Evolutionary conservation across 2,329 filamentous ascomycete genomes (phyloP).

Genomic region (Ophiocordyceps sinensis): DNA sequence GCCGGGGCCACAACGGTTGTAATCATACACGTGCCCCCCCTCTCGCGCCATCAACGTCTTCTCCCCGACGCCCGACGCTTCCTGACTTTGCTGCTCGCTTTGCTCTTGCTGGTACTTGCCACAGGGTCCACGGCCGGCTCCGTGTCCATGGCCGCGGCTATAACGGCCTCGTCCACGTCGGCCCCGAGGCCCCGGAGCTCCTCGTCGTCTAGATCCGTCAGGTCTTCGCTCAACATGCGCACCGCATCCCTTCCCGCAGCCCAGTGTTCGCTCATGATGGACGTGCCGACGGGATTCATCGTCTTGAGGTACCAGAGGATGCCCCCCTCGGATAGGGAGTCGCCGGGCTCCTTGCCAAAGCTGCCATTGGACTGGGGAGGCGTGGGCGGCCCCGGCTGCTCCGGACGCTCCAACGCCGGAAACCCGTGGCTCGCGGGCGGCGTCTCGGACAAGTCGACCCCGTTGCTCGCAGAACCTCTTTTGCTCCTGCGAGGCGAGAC

Average conservation of each 20-base stretch:
- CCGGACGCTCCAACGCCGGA: slow-evolving; percentile 13
- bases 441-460: slow-evolving; percentile 21
- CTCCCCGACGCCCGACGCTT: slow-evolving; percentile 22
- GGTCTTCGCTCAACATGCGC: slow-evolving; percentile 62
- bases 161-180: slow-evolving; percentile 31
- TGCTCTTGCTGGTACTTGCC: slow-evolving; percentile 13
- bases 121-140: slow-evolving; percentile 9
- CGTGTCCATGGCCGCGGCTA: slow-evolving; percentile 12
- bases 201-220: slow-evolving; percentile 86
- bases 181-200: slow-evolving; percentile 58
- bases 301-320: slow-evolving; percentile 77
- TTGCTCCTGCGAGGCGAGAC: slow-evolving; percentile 11
- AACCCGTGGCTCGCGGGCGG: slow-evolving; percentile 35
- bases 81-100: slow-evolving; percentile 11
- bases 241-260: slow-evolving; percentile 52
- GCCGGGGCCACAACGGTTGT: no score
- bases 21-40: no score
- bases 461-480: slow-evolving; percentile 7
- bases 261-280: slow-evolving; percentile 55
- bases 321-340: slow-evolving; percentile 56
- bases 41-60: slow-evolving; percentile 12
- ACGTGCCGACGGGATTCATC: slow-evolving; percentile 69
- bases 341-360: slow-evolving; percentile 30
- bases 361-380: slow-evolving; percentile 52
- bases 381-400: slow-evolving; percentile 40